A percentile compares a stretch with the other conserved stretches of the same genome.
Evolutionary conservation across 306 rosid species (phyloP).

Genomic region (Mucuna pruriens): DNA sequence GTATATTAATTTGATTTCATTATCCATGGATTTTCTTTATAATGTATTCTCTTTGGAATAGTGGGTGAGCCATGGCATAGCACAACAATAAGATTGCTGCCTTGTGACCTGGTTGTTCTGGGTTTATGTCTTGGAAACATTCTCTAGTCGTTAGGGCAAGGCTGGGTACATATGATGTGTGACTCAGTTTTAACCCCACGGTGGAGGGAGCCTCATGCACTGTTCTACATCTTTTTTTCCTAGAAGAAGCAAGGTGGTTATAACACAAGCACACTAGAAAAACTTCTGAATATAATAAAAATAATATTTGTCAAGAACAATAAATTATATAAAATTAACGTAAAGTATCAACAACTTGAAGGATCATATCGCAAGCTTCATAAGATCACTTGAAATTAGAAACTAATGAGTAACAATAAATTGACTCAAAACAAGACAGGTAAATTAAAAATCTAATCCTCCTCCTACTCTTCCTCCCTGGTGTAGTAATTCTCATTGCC

Average conservation of each 20-base stretch:
- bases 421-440: not conserved
- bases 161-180: not conserved
- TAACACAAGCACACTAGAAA: not conserved
- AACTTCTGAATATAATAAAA: not conserved
- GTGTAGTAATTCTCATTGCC: not conserved
- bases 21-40: not conserved
- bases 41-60: not conserved
- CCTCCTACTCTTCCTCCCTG: not conserved
- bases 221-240: not conserved
- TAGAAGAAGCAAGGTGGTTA: not conserved
- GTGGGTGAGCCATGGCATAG: not conserved
- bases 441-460: not conserved
- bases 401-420: not conserved
- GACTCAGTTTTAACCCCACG: not conserved
- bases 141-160: not conserved
- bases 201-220: not conserved
- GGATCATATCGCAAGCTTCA: not conserved
- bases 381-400: not conserved
- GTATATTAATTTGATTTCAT: constrained; percentile 43
- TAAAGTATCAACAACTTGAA: not conserved
- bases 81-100: no score
- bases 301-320: not conserved
- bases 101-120: not conserved
- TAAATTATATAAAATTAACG: not conserved
- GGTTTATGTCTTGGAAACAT: not conserved